These are phyloP conservation scores for Hypoxylon sp. DNA, from an alignment of 2,329 filamentous ascomycete genomes.

Conservation along the genomic window DNA sequence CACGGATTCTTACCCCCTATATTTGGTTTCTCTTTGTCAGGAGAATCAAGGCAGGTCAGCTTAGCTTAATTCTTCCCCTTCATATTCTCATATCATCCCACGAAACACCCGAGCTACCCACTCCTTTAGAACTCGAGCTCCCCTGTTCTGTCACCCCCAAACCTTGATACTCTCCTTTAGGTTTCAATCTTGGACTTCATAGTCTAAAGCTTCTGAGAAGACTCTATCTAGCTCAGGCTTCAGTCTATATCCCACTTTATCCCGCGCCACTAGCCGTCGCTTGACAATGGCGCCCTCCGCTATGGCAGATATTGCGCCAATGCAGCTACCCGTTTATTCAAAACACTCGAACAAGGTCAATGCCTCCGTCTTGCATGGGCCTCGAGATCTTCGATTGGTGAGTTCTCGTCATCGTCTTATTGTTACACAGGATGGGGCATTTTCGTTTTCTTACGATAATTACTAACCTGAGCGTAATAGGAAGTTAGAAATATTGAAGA, in stretches of 20 bases:
- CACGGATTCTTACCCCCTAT: constrained; percentile 30
- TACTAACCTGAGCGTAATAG: constrained; percentile 55
- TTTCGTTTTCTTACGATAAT: constrained; percentile 6
- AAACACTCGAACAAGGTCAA: constrained; percentile 62
- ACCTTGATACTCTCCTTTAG: constrained; percentile 22
- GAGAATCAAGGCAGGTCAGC: constrained; percentile 25
- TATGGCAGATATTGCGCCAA: constrained; percentile 60
- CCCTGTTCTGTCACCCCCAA: constrained; percentile 35
- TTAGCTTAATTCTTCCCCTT: constrained; percentile 24
- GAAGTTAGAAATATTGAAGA: constrained; percentile 66
- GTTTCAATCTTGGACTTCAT: constrained; percentile 15
- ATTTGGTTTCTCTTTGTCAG: constrained; percentile 29
- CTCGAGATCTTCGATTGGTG: constrained; percentile 71
- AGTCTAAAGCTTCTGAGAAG: constrained; percentile 20
- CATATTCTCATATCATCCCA: constrained; percentile 35
- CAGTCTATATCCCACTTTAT: constrained; percentile 53
- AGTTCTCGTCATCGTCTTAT: constrained; percentile 52
- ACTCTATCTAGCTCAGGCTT: constrained; percentile 24
- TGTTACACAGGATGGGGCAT: constrained; percentile 52
- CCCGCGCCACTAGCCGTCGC: constrained; percentile 55
- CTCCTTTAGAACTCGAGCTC: constrained; percentile 16
- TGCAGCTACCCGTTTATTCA: constrained; percentile 61
- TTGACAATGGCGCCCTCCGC: constrained; percentile 66
- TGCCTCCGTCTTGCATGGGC: constrained; percentile 71
- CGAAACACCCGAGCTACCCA: constrained; percentile 14